These are phyloP conservation scores for Starmerella bombicola DNA, from an alignment of 805 yeast species.

Conservation along the genomic window DNA sequence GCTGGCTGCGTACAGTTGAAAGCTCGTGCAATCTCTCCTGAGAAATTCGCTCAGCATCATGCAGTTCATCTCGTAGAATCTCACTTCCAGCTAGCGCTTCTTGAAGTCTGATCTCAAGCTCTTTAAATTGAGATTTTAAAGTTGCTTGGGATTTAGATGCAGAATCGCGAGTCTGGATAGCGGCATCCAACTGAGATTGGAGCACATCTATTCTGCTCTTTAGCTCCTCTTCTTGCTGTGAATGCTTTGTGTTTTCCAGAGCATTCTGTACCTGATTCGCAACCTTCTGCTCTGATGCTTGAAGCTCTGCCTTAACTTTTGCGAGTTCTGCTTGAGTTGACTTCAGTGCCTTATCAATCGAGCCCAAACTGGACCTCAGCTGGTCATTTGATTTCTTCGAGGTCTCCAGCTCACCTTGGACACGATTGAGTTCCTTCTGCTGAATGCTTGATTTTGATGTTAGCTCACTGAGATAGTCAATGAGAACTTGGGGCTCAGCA, in stretches of 20 bases:
- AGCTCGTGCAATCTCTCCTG: constrained; percentile 77
- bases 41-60: constrained; percentile 55
- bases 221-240: constrained; percentile 13
- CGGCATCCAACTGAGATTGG: constrained; percentile 10
- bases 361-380: neutral
- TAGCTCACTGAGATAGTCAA: constrained; percentile 55
- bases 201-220: constrained; percentile 2
- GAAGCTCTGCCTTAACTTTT: neutral
- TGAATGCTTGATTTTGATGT: constrained; percentile 48
- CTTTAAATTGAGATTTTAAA: constrained; percentile 27
- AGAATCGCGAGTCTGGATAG: constrained; percentile 12
- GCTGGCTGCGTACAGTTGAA: constrained; percentile 51
- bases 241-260: neutral
- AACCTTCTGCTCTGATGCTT: neutral
- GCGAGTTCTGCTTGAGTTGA: constrained; percentile 5
- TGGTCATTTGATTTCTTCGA: neutral
- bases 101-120: constrained; percentile 41
- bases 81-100: constrained; percentile 54
- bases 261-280: neutral
- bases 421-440: constrained; percentile 23
- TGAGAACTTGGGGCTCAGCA: constrained; percentile 55
- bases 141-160: constrained; percentile 12
- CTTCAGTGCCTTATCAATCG: neutral
- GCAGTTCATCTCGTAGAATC: constrained; percentile 67
- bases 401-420: neutral